Conservation (phyloP, 2,329 filamentous ascomycete genomes). For the Dactylonectria estremocensis region DNA sequence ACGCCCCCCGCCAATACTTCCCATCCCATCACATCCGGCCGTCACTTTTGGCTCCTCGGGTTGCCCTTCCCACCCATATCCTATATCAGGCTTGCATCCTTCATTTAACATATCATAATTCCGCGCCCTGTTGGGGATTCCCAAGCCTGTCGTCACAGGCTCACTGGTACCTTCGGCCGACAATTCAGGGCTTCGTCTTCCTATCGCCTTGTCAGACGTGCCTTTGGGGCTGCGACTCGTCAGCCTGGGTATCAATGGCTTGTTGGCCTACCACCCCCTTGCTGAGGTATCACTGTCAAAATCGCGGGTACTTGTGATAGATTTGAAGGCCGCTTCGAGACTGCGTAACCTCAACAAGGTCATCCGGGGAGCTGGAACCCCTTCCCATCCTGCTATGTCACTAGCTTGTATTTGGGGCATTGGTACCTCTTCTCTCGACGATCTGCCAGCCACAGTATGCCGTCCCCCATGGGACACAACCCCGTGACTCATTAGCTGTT, state of each 20-base stretch:
- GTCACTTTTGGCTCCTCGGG: conserved; percentile 1
- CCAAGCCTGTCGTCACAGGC: conserved; percentile 12
- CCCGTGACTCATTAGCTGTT: conserved; percentile 42
- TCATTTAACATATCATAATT: conserved; percentile 28
- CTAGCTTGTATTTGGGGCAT: conserved; percentile 22
- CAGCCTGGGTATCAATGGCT: conserved; percentile 23
- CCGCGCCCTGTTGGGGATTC: conserved; percentile 33
- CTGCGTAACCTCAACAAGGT: conserved; percentile 29
- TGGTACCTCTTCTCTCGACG: conserved; percentile 28
- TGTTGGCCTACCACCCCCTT: background rate
- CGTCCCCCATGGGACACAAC: conserved; percentile 35
- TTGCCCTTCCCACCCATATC: background rate
- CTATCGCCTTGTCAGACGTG: conserved; percentile 10
- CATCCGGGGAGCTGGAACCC: conserved; percentile 31
- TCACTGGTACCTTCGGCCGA: conserved; percentile 28
- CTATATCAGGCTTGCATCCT: conserved; percentile 28
- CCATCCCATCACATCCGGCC: conserved; percentile 31
- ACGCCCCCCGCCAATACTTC: conserved; percentile 20
- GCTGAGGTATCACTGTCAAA: conserved; percentile 17
- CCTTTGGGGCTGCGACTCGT: conserved; percentile 17
- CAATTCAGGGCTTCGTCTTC: conserved; percentile 12
- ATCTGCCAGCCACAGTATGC: conserved; percentile 40
- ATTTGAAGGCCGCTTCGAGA: conserved; percentile 40
- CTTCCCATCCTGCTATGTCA: conserved; percentile 14
- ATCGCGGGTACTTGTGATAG: conserved; percentile 40